Evolutionary conservation across 2,329 filamentous ascomycete genomes (phyloP), one percentile per base, ranked within the genome.

Genomic region (Pestalotiopsis sp.): DNA sequence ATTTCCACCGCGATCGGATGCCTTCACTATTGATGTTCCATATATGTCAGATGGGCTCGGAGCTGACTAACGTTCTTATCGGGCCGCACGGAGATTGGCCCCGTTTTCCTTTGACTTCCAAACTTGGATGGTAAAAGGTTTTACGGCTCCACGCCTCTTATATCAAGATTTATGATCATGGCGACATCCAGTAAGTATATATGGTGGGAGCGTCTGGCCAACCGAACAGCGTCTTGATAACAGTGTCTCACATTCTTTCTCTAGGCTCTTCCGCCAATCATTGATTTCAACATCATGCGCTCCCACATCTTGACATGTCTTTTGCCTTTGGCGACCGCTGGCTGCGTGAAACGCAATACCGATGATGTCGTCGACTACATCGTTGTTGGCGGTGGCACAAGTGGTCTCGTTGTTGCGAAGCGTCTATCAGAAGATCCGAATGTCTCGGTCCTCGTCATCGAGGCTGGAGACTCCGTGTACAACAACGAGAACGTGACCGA

Each of bases 331-430:
- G 45, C 45, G 4, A 3, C 17, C 20, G 45, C 45, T 14, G 45
- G 45, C 20, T 17, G 17, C 20, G 45, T 52, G 3, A 17, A 52
- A 52, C 14, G 45, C 2, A 52, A 7, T 17, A 7, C n/a, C 3
- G 17, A 52, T 9, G 45, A 52, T 52, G 45, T n/a, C 20, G 45
- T 52, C 39, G 67, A 68, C 61, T 68, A 68, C 61, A 65, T 68
- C 25, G 61, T 68, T 39, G 67, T 68, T 6, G 67, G 67, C 6
- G 67, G 67, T 2, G 67, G 67, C 4, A 68, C 67, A 2, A 41
- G 31, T 12, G 67, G 67, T 4, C 67, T 68, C 14, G 67, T 68
- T 23, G 67, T 68, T 58, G 67, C 67, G 3, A 68, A 68, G 49
- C 60, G 67, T n/a, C 55, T 68, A n/a, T 52, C 45, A 36, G 67